Evolutionary conservation across 2,329 filamentous ascomycete genomes (phyloP).

Genomic region (Talaromyces sp.): DNA sequence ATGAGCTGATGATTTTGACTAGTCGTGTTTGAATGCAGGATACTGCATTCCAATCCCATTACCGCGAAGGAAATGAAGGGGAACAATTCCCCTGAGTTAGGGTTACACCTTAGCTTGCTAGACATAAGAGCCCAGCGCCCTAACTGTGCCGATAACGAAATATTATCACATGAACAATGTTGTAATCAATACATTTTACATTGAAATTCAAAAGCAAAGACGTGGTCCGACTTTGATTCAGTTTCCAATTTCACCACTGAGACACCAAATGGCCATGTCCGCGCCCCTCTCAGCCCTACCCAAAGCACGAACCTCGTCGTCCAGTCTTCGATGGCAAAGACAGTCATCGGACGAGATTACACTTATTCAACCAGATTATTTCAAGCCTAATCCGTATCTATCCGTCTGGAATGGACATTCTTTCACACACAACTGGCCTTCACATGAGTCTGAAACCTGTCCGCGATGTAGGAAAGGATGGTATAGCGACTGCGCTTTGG

Average conservation of each 20-base stretch:
- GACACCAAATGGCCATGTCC: not conserved
- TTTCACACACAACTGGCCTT: constrained; percentile 7
- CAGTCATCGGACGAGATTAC: not conserved
- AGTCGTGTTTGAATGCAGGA: too few species aligned
- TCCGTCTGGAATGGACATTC: constrained; percentile 5
- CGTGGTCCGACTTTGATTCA: not conserved
- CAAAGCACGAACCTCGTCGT: not conserved
- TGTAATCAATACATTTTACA: not conserved
- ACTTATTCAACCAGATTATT: not conserved
- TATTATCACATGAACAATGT: not conserved
- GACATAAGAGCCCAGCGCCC: too few species aligned
- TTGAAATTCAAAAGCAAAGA: not conserved
- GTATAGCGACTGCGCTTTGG: constrained; percentile 1
- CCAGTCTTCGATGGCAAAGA: not conserved
- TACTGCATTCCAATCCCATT: not conserved
- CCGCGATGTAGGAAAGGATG: constrained; percentile 9
- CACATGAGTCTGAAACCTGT: constrained; percentile 6
- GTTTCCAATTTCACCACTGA: too few species aligned
- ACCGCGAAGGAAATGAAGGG: not conserved
- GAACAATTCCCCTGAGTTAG: not conserved
- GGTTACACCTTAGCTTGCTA: not conserved
- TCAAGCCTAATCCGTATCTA: constrained; percentile 9
- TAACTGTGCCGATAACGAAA: too few species aligned
- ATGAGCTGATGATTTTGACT: not conserved
- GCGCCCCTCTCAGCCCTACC: not conserved